Base-by-base conservation (phyloP, 2,329 filamentous ascomycete species). In the Colletotrichum tofieldiae region DNA sequence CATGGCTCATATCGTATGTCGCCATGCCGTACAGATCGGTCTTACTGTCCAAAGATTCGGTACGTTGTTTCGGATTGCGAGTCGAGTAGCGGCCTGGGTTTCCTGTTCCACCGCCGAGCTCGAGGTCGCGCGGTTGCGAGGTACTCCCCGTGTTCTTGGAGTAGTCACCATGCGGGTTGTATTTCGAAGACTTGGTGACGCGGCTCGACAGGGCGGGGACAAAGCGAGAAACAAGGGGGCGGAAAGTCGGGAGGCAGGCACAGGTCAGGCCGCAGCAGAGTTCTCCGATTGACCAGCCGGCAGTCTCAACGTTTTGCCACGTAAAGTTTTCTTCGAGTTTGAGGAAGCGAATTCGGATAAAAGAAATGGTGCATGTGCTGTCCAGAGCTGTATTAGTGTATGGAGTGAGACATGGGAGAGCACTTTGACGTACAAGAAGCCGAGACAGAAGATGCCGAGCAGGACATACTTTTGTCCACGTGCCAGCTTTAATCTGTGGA, bases 171-270 rank as follows among this genome's bases (percentile, higher is more conserved):
- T 71, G 43, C n/a, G 47, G 35, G 6, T 32, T 39, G 41, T 66
- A 61, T 3, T 35, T 67, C 7, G 67, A 65, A 2, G 67, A 66
- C 37, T 62, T 71, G 16, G 55, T 61, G n/a, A 43, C 4, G 26
- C 61, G 47, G 5, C 49, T 62, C 14, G 71, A 51, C 7, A 71
- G 41, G 16, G 55, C 62, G 2, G 71, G 71, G 23, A 73, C 49
- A 1, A 71, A 65, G 18, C 61, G 58, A 3, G 67, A 63, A 1
- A 77, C 55, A 35, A 78, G 65, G 20, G 77, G 77, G 16, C 76
- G 75, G 45, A 78, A 71, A 2, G 77, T 77, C 37, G 76, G 74
- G 29, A 78, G 74, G 43, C 75, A 77, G 20, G 76, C 73, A 64
- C 77, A 78, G 11, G 65, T 68, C 1, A 78, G 54, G 37, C 75